Base-by-base conservation (phyloP, 179 eudicot species). In the Silene coronaria region DNA sequence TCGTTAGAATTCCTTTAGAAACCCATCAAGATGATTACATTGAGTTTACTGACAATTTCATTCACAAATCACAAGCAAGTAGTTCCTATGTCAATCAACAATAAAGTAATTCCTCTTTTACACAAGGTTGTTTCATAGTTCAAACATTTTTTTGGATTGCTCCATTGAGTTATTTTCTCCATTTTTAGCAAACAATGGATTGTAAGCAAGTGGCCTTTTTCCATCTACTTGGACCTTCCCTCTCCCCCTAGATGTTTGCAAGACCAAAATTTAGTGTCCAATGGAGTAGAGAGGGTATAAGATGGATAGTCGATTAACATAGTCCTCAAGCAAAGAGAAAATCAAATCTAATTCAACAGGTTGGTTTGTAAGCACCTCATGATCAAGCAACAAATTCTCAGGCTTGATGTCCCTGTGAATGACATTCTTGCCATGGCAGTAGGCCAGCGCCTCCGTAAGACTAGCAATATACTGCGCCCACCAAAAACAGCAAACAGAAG, bases 401-500 rank as follows among this genome's bases (percentile, higher is more conserved):
- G 96, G 93, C 87, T 92, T 90, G 81, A 90, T 91, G 80, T 91
- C 97, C 78, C 96, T 88, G 79, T 91, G 97, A 77, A 92, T 89
- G 72, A 90, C 97, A 78, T 90, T 80, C 80, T 86, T 89, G 77
- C 81, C 81, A 67, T 91, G 93, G 74, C 97, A 89, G 28, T 89
- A 89, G 0, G 87, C 86, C 86, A 89, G 79, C 12, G 91, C 91
- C 61, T 83, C 84, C 0, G 91, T 59, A 78, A 89, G 85, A 82
- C 89, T 89, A 46, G 89, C 81, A 81, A 91, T 85, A 77, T 92
- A 94, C 98, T 91, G 80, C 53, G 38, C 58, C 21, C 23, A 62
- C 9, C 58, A 68, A 34, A 32, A 74, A 65, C 51, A 5, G 73
- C 14, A 55, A 57, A 57, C 9, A 69, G 1, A 67, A 30, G 46